Conservation (phyloP, 2,329 filamentous ascomycete species). For the Pseudohalonectria lignicola region DNA sequence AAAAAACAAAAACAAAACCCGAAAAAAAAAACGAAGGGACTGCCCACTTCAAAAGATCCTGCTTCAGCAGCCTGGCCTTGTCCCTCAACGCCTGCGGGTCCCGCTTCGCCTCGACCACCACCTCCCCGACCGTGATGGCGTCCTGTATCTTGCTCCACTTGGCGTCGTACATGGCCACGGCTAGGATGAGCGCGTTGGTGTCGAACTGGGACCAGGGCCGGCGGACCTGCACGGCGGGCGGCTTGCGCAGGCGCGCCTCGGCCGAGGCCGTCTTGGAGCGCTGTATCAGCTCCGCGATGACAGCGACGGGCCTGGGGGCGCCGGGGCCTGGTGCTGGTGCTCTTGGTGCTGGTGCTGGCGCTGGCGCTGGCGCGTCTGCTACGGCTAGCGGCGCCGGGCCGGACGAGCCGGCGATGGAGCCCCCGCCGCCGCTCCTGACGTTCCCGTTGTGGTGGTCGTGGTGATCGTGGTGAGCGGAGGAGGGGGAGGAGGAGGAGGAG, state of each 20-base stretch:
- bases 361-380: not conserved
- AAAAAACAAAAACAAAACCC: not conserved
- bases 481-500: no score
- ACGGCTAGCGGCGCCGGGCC: not conserved
- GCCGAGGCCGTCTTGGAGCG: slow-evolving; percentile 13
- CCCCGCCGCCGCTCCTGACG: not conserved
- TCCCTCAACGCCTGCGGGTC: slow-evolving; percentile 46
- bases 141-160: slow-evolving; percentile 27
- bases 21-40: not conserved
- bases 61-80: slow-evolving; percentile 46
- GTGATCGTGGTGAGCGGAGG: no score
- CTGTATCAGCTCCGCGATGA: slow-evolving; percentile 14
- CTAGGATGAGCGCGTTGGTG: slow-evolving; percentile 25
- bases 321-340: slow-evolving; percentile 1
- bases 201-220: slow-evolving; percentile 32
- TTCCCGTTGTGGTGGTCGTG: not conserved
- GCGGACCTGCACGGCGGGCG: slow-evolving; percentile 17
- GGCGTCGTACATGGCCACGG: slow-evolving; percentile 25
- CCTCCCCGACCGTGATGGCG: slow-evolving; percentile 13
- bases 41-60: slow-evolving; percentile 33
- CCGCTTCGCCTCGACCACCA: slow-evolving; percentile 29
- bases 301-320: slow-evolving; percentile 5
- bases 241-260: slow-evolving; percentile 16
- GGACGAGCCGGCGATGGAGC: not conserved
- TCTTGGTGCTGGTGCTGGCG: no score